Conservation (phyloP, 2,329 filamentous ascomycete species). For the Alternaria incomplexa region DNA sequence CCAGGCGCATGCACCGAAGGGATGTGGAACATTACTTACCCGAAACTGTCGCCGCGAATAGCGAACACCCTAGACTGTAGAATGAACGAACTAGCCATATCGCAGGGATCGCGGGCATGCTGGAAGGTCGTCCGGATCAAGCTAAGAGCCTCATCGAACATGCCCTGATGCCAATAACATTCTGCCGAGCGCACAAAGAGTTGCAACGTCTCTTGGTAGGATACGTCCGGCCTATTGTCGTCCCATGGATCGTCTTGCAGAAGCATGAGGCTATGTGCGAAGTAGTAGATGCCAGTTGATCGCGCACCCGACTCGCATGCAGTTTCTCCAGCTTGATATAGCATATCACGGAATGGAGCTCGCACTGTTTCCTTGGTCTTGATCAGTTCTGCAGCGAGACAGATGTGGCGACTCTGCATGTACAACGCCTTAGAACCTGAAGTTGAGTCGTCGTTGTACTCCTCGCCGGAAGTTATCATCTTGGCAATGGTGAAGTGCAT, state of each 20-base stretch:
- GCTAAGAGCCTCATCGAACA: conserved; percentile 69
- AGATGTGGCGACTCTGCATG: conserved; percentile 80
- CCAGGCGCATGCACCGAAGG: background rate
- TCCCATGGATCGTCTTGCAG: conserved; percentile 82
- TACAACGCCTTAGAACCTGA: conserved; percentile 62
- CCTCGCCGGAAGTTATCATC: conserved; percentile 75
- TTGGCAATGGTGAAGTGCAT: conserved; percentile 94
- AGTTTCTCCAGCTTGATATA: conserved; percentile 78
- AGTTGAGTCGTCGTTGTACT: conserved; percentile 62
- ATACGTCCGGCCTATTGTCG: conserved; percentile 71
- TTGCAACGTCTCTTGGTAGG: conserved; percentile 82
- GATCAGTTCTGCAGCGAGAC: conserved; percentile 77
- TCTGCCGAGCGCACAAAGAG: conserved; percentile 77
- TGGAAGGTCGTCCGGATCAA: conserved; percentile 74
- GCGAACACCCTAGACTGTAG: conserved; percentile 80
- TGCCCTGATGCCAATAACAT: conserved; percentile 79
- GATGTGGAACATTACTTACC: background rate
- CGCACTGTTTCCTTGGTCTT: conserved; percentile 67
- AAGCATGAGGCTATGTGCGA: conserved; percentile 75
- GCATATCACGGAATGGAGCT: conserved; percentile 72
- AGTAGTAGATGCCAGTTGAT: conserved; percentile 82
- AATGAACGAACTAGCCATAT: conserved; percentile 85
- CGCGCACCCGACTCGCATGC: conserved; percentile 84
- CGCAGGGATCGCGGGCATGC: conserved; percentile 73
- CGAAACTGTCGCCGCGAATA: conserved; percentile 72